Percentiles rank a stretch among this genome's conserved stretches.
phyloP scores from a whole-genome alignment of 2,329 filamentous ascomycete genomes.

The Arthrinium phaeospermum region DNA sequence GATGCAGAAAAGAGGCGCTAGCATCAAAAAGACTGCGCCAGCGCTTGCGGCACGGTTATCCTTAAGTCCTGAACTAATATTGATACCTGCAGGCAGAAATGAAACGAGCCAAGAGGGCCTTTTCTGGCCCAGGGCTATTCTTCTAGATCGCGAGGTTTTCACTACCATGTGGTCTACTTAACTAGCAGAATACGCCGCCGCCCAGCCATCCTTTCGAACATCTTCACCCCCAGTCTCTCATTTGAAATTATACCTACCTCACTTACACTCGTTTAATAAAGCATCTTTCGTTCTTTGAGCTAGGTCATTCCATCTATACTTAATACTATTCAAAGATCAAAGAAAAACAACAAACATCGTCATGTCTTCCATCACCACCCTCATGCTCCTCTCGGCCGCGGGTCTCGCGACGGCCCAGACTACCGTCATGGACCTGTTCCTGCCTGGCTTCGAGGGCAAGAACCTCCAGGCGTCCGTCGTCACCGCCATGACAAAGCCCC shows the following conservation, averaged over 20 bases:
- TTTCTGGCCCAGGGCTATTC: neutral
- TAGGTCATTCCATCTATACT: neutral
- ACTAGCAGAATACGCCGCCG: neutral
- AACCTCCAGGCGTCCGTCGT: slow-evolving; percentile 15
- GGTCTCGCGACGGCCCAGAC: slow-evolving; percentile 19
- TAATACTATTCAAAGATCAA: too few species aligned
- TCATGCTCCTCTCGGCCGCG: slow-evolving; percentile 16
- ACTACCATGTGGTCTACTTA: neutral
- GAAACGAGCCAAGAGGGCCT: neutral
- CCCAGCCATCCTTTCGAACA: neutral
- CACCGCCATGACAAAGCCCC: slow-evolving; percentile 19
- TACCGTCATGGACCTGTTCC: slow-evolving; percentile 18
- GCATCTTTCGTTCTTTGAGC: neutral
- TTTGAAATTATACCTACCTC: neutral
- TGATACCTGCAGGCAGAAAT: neutral
- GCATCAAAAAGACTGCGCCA: slow-evolving; percentile 5
- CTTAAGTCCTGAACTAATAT: neutral
- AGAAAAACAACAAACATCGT: neutral
- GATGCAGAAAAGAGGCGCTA: neutral
- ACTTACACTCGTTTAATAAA: neutral
- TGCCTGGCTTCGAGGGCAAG: slow-evolving; percentile 19
- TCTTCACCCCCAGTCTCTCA: neutral
- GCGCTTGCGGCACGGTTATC: slow-evolving; percentile 4
- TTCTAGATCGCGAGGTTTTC: neutral
- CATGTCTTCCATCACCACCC: slow-evolving; percentile 1